phyloP scores from a whole-genome alignment of 768 basidiomycete species.

The Russula compacta region DNA sequence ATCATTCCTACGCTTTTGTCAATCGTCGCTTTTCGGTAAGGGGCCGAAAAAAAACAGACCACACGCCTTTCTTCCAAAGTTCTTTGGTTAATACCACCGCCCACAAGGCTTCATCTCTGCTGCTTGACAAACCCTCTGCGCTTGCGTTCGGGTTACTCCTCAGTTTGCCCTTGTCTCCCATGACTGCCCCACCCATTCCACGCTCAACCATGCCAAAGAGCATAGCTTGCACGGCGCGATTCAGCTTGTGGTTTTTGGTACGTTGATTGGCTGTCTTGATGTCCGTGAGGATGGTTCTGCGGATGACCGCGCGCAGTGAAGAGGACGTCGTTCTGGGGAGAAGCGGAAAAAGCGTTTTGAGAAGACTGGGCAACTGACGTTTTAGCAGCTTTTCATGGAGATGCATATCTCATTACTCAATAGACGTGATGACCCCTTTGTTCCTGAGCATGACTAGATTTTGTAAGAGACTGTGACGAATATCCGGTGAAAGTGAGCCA shows the following conservation, averaged over 20 bases:
- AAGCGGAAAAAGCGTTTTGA: conserved; percentile 88
- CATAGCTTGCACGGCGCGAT: conserved; percentile 91
- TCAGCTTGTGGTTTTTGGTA: conserved; percentile 90
- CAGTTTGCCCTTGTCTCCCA: conserved; percentile 79
- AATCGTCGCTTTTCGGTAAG: not conserved
- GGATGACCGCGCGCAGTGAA: conserved; percentile 73
- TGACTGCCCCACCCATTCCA: conserved; percentile 74
- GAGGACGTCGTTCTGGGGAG: conserved; percentile 90
- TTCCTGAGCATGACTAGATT: conserved; percentile 91
- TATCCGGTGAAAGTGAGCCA: conserved; percentile 66
- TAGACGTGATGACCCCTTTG: conserved; percentile 84
- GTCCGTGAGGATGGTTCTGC: conserved; percentile 88
- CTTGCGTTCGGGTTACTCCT: conserved; percentile 34
- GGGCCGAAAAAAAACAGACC: conserved; percentile 36
- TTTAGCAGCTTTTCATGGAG: not conserved
- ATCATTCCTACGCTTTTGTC: conserved; percentile 52
- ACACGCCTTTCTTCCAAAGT: conserved; percentile 87
- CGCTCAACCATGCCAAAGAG: conserved; percentile 93
- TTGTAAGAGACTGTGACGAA: conserved; percentile 76
- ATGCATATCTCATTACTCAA: conserved; percentile 54
- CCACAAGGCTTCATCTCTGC: conserved; percentile 92
- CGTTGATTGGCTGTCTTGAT: conserved; percentile 84
- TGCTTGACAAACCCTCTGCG: conserved; percentile 32
- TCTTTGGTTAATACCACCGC: conserved; percentile 90
- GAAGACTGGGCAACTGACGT: conserved; percentile 45